phyloP scores from a whole-genome alignment of 495 filamentous ascomycete genomes.

The Podospora pseudoanserina region DNA sequence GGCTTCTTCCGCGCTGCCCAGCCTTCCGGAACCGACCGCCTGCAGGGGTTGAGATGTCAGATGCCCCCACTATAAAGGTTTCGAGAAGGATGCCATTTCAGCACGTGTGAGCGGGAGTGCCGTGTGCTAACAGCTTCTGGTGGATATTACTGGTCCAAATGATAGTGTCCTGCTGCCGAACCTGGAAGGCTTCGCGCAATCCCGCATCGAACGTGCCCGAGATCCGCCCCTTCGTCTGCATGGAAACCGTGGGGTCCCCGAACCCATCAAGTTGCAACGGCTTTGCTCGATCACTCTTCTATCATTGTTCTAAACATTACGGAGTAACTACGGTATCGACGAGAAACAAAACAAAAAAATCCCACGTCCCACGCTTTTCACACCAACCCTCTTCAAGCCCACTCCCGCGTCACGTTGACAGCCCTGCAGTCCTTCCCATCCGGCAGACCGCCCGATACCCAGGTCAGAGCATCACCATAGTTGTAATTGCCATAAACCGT shows the following conservation, averaged over 20 bases:
- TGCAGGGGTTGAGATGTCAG: slow-evolving; percentile 4
- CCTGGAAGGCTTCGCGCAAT: neutral
- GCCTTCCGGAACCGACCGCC: slow-evolving; percentile 14
- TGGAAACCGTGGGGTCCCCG: neutral
- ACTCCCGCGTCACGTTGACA: slow-evolving; percentile 5
- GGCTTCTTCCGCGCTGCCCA: slow-evolving; percentile 5
- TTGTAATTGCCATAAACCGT: neutral
- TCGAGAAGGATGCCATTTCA: neutral
- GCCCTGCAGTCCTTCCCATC: neutral
- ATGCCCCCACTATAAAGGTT: neutral
- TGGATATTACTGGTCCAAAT: neutral
- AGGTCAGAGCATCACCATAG: neutral
- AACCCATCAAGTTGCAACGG: too few relatives aligned
- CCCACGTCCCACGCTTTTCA: too few relatives aligned
- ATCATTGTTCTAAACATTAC: too few relatives aligned
- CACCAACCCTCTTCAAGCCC: neutral
- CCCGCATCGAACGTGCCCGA: neutral
- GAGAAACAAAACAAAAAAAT: neutral
- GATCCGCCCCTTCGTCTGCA: neutral
- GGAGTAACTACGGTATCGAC: neutral
- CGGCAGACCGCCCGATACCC: neutral
- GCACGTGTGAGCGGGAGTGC: slow-evolving; percentile 1
- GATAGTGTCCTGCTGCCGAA: neutral
- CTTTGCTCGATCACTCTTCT: neutral
- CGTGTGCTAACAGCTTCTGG: neutral